Percentiles rank a stretch among this genome's conserved stretches.
Conservation (phyloP, 78 protist genomes). For the Dictyostelium purpureum region DNA sequence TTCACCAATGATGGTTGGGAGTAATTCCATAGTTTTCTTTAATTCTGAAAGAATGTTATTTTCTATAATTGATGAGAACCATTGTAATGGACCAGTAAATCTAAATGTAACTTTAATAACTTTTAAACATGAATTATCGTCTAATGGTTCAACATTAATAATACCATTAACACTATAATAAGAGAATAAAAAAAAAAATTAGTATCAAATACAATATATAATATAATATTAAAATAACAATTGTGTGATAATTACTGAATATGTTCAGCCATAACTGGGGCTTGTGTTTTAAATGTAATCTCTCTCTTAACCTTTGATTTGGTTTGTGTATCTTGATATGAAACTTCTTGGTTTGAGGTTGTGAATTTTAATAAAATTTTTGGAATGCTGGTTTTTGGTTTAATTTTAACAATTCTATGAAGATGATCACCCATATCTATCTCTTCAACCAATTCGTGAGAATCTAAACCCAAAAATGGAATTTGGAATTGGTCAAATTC, state of each 20-base stretch:
- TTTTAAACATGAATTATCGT: constrained; percentile 49
- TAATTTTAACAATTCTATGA: constrained; percentile 50
- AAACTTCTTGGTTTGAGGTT: constrained; percentile 33
- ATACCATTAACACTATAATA: constrained; percentile 50
- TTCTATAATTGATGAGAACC: constrained; percentile 70
- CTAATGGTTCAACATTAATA: constrained; percentile 68
- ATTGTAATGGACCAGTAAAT: constrained; percentile 74
- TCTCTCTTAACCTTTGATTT: constrained; percentile 64
- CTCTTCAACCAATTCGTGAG: constrained; percentile 53
- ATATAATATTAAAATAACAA: background rate
- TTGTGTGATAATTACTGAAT: constrained; percentile 7
- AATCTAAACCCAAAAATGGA: constrained; percentile 42
- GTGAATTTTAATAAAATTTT: constrained; percentile 54
- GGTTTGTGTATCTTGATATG: constrained; percentile 57
- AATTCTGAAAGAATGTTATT: constrained; percentile 56
- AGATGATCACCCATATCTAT: constrained; percentile 16
- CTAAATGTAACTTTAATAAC: constrained; percentile 51
- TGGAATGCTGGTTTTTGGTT: constrained; percentile 77
- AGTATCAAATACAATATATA: background rate
- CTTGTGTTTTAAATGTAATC: constrained; percentile 58
- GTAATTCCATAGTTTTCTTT: constrained; percentile 33
- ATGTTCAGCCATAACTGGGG: constrained; percentile 67
- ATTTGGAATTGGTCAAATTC: constrained; percentile 69
- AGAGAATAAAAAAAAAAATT: background rate
- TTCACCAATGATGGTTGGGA: constrained; percentile 39